Evolutionary conservation across 2,329 filamentous ascomycete genomes (phyloP), one percentile per base, ranked within the genome.

Genomic region (Lecanicillium sp.): DNA sequence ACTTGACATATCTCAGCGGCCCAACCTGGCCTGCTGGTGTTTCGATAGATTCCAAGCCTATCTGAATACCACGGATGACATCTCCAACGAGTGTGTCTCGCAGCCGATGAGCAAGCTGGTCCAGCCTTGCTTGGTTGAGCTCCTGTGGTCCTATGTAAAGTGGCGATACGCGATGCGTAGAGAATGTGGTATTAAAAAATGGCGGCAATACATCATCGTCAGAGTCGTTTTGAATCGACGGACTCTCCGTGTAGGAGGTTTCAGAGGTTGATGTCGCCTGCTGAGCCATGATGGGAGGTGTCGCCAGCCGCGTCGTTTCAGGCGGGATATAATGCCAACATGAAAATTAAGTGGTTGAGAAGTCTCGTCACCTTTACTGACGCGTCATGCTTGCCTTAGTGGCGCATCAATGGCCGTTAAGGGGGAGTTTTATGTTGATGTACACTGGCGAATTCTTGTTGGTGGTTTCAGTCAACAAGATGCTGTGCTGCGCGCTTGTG

Each of bases 161-260:
- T 2, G 74, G 72, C 0, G 74, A 77, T 3, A 68, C 65, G 33
- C 72, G 71, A 48, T 77, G 68, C 5, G 69, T 69, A 4, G 74
- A 72, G 46, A 77, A 79, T 12, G 73, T 77, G 1, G 70, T 77
- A 58, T 75, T 72, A 61, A 74, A 75, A 53, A 79, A 71, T 3
- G 65, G 65, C 17, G 63, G 59, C 17, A 49, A 43, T 2, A 40
- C 37, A 28, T 49, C 45, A 17, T 58, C 51, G 28, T 52, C 42
- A 8, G 50, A 49, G 17, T 46, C 41, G 15, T 44, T 31, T 14
- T 17, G 29, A 15, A 35, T 36, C 10, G 25, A 18, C 5, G 36
- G 40, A 11, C 40, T 39, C 10, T 33, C 40, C 29, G 34, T 41
- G 15, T 12, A 41, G 25, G 37, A 41, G 18, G 30, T 41, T 13